Evolutionary conservation across 1,284 basidiomycete species (phyloP), one percentile per base, ranked within the genome.

Genomic region (Flammula alnicola): DNA sequence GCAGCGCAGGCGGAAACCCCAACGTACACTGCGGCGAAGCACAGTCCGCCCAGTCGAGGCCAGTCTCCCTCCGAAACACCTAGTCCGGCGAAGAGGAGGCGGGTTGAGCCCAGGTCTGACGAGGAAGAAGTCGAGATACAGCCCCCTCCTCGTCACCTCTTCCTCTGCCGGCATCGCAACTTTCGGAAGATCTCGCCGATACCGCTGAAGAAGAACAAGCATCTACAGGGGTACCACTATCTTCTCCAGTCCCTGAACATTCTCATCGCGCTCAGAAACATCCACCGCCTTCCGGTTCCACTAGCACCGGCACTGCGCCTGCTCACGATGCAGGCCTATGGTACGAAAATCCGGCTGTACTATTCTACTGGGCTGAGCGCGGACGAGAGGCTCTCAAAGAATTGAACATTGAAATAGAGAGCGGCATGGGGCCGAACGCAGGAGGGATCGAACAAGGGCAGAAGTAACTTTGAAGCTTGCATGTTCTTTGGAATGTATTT

Each of bases 311-410:
- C 5, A 32, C 12, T 10, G 9, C 31, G 5, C 10, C 23, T 14
- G 31, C 29, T 6, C 12, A 39, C 12, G 6, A 20, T 29, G 37
- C 30, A n/a, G 39, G 37, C 12, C 70, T 81, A 63, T 89, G 86
- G 86, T 88, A 83, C 54, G 77, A 82, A 37, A 65, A 83, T 41
- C 43, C 64, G 8, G 59, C 51, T 14, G 70, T 72, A 6, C 47
- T 80, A 47, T 49, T 45, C 9, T 72, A 74, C 55, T 89, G 86
- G 86, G 77, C 75, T 1, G 56, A 53, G 22, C 64, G 68, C 19
- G 87, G 86, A 2, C 68, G 75, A 16, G 57, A 54, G 35, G 78
- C 78, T n/a, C 61, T 86, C 51, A 61, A 65, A 8, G 68, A 63
- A 51, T 57, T 88, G 37, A 75, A 70, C 2, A 79, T 89, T 32